Percentiles rank a stretch among this genome's conserved stretches.
phyloP scores from a whole-genome alignment of 192 early-diverging fungal species.

The Coemansia sp. region DNA sequence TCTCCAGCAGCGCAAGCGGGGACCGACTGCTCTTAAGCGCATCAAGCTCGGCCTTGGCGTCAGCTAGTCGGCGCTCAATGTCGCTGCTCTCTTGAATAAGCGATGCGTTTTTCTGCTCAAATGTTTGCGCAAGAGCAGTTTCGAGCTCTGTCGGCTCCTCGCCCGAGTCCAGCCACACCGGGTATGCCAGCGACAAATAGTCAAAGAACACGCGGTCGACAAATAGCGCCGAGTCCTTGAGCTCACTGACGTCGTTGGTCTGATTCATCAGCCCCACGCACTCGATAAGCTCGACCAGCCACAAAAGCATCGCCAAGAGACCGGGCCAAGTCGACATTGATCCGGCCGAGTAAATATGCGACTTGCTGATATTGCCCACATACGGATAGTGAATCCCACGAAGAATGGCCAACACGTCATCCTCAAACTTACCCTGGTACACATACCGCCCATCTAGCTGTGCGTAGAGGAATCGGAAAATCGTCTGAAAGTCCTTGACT shows the following conservation, averaged over 20 bases:
- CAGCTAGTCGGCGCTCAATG: slow-evolving; percentile 55
- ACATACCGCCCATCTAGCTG: slow-evolving; percentile 65
- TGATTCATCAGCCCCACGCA: slow-evolving; percentile 59
- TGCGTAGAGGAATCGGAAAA: slow-evolving; percentile 73
- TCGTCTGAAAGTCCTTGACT: slow-evolving; percentile 67
- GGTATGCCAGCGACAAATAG: slow-evolving; percentile 65
- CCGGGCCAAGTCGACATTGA: slow-evolving; percentile 67
- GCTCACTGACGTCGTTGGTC: slow-evolving; percentile 23
- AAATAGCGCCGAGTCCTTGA: slow-evolving; percentile 53
- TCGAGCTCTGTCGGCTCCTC: slow-evolving; percentile 66
- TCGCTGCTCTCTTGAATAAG: slow-evolving; percentile 53
- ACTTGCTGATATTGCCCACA: slow-evolving; percentile 63
- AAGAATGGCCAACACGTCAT: slow-evolving; percentile 64
- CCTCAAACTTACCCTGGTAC: slow-evolving; percentile 66
- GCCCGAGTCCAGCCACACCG: slow-evolving; percentile 60
- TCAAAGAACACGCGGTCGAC: slow-evolving; percentile 73
- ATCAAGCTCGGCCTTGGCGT: slow-evolving; percentile 51
- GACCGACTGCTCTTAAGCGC: slow-evolving; percentile 47
- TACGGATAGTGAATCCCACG: slow-evolving; percentile 55
- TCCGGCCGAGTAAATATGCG: slow-evolving; percentile 65
- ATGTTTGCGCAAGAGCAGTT: slow-evolving; percentile 55
- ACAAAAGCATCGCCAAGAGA: slow-evolving; percentile 66
- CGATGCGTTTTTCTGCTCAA: slow-evolving; percentile 64
- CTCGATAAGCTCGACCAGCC: slow-evolving; percentile 71
- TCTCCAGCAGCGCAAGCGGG: slow-evolving; percentile 56